These are phyloP conservation scores for Zymoseptoria pseudotritici DNA, from an alignment of 2,329 filamentous ascomycete genomes.

Conservation along the genomic window DNA sequence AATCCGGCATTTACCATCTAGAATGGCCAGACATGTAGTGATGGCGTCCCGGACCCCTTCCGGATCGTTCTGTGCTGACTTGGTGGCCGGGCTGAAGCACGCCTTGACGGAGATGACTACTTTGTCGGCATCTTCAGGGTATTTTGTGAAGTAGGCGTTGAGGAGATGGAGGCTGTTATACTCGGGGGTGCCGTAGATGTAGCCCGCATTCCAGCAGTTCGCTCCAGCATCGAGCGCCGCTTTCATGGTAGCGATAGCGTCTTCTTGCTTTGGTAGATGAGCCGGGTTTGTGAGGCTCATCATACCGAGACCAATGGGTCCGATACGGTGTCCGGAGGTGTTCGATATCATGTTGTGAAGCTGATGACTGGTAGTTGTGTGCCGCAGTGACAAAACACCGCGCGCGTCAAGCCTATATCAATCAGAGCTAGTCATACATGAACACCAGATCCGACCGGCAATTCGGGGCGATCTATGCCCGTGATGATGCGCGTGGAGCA, in stretches of 20 bases:
- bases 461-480: too few species aligned
- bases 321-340: slow-evolving; percentile 4
- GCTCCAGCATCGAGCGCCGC: slow-evolving; percentile 33
- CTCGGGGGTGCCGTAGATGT: slow-evolving; percentile 38
- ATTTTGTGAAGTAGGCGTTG: slow-evolving; percentile 41
- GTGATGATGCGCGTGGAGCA: too few species aligned
- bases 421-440: too few species aligned
- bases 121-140: slow-evolving; percentile 42
- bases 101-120: slow-evolving; percentile 43
- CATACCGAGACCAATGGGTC: slow-evolving; percentile 36
- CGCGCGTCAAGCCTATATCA: too few species aligned
- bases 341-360: too few species aligned
- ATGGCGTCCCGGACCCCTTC: slow-evolving; percentile 32
- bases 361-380: too few species aligned
- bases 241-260: slow-evolving; percentile 36
- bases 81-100: slow-evolving; percentile 31
- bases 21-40: slow-evolving; percentile 33
- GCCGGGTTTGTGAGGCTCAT: slow-evolving; percentile 38
- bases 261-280: slow-evolving; percentile 22
- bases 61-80: slow-evolving; percentile 34
- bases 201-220: slow-evolving; percentile 40
- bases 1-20: slow-evolving; percentile 38
- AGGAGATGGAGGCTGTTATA: slow-evolving; percentile 36
- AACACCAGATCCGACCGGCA: too few species aligned
- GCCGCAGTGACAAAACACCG: too few species aligned